Conservation (phyloP, 768 basidiomycete species). For the Podaxis sp. region DNA sequence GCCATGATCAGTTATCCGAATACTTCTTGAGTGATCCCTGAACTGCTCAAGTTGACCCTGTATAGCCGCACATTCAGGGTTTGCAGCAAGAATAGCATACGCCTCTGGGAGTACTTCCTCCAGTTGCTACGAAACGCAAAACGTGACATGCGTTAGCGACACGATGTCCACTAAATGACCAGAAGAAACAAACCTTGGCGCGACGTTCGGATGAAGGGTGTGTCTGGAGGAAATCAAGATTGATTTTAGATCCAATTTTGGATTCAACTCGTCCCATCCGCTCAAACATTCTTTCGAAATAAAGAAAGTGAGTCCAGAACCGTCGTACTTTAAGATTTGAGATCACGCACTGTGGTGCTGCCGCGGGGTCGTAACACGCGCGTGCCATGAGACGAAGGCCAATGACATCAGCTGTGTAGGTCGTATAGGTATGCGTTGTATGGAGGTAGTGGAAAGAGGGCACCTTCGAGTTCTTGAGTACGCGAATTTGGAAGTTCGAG, state of each 20-base stretch:
- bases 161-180: background rate
- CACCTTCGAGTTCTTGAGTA: constrained; percentile 79
- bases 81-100: constrained; percentile 52
- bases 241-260: constrained; percentile 25
- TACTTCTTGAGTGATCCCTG: constrained; percentile 16
- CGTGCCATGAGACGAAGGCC: constrained; percentile 77
- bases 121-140: constrained; percentile 38
- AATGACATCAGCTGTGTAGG: constrained; percentile 72
- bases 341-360: constrained; percentile 62
- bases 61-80: constrained; percentile 50
- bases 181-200: constrained; percentile 52
- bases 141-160: background rate
- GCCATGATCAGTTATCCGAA: background rate
- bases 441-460: background rate
- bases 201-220: constrained; percentile 78
- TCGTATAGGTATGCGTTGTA: background rate
- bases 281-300: constrained; percentile 58
- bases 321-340: background rate
- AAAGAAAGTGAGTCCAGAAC: background rate
- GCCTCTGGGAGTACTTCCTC: constrained; percentile 58
- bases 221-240: constrained; percentile 67
- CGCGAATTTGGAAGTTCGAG: constrained; percentile 83
- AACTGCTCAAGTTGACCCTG: constrained; percentile 38
- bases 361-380: constrained; percentile 86
- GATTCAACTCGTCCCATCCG: constrained; percentile 63